These are phyloP conservation scores for Yueomyces sp. DNA, from an alignment of 1,139 yeast species.

Conservation along the genomic window DNA sequence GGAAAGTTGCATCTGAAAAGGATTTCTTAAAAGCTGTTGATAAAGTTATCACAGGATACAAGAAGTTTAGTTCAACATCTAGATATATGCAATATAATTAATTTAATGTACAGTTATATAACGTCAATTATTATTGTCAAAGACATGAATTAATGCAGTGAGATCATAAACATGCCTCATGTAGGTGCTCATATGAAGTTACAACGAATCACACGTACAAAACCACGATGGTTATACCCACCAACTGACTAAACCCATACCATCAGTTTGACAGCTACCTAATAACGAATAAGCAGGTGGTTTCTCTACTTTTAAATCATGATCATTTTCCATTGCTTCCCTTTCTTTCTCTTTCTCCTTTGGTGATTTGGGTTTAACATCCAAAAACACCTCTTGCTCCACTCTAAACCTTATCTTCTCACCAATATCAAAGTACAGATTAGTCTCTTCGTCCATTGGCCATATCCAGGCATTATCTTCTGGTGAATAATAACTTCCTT, in stretches of 20 bases:
- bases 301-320: constrained; percentile 20
- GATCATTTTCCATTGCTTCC: constrained; percentile 15
- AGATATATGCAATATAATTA: constrained; percentile 95
- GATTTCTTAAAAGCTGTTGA: constrained; percentile 96
- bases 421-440: constrained; percentile 73
- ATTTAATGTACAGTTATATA: background rate
- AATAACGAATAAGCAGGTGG: constrained; percentile 71
- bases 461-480: constrained; percentile 94
- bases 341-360: constrained; percentile 34
- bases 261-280: constrained; percentile 92
- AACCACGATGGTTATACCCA: constrained; percentile 47
- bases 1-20: constrained; percentile 96
- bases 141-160: no score
- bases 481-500: constrained; percentile 54
- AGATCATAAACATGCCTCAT: no score
- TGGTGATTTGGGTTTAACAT: constrained; percentile 66
- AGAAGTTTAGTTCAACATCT: constrained; percentile 93
- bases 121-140: no score
- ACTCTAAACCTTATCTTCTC: constrained; percentile 85
- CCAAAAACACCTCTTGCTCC: constrained; percentile 77
- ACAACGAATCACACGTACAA: no score
- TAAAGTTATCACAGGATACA: constrained; percentile 94
- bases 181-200: no score
- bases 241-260: constrained; percentile 94
- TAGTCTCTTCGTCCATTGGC: constrained; percentile 63